These are phyloP conservation scores for Skeletonema potamos DNA, from an alignment of 108 stramenopile genomes.

Conservation along the genomic window DNA sequence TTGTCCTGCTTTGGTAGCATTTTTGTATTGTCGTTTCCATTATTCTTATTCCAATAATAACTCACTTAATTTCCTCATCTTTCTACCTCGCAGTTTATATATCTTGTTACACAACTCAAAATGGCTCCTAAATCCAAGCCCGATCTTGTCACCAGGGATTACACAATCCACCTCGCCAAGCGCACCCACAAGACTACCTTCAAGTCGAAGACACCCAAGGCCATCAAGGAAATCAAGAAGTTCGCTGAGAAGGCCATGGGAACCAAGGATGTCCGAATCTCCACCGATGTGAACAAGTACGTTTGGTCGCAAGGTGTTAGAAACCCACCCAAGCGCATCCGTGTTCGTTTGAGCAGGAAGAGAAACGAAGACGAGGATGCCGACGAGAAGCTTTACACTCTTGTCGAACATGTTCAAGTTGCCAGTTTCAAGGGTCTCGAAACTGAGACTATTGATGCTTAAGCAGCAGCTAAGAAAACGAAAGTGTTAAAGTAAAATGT, in stretches of 20 bases:
- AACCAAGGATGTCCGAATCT: slow-evolving; percentile 93
- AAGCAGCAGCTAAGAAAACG: background rate
- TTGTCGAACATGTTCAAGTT: slow-evolving; percentile 94
- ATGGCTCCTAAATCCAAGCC: slow-evolving; percentile 75
- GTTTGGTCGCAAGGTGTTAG: slow-evolving; percentile 94
- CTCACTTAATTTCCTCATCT: background rate
- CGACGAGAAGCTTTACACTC: slow-evolving; percentile 98
- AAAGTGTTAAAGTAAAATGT: background rate
- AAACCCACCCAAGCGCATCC: slow-evolving; percentile 95
- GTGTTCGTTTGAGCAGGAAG: slow-evolving; percentile 96
- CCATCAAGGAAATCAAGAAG: slow-evolving; percentile 94
- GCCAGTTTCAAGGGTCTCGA: slow-evolving; percentile 93
- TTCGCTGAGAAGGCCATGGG: slow-evolving; percentile 96
- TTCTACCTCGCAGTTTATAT: background rate
- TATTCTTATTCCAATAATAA: background rate
- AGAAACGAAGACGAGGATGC: slow-evolving; percentile 99
- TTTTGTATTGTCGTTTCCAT: background rate
- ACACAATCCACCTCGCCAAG: slow-evolving; percentile 99
- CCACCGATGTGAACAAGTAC: slow-evolving; percentile 86
- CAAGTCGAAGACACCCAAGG: slow-evolving; percentile 98
- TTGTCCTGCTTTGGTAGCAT: background rate
- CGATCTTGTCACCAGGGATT: slow-evolving; percentile 90
- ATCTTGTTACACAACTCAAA: slow-evolving; percentile 8
- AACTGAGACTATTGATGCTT: slow-evolving; percentile 85
- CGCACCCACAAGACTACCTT: slow-evolving; percentile 89